phyloP scores from a whole-genome alignment of 2,329 filamentous ascomycete species.

The Penicillium hordei region DNA sequence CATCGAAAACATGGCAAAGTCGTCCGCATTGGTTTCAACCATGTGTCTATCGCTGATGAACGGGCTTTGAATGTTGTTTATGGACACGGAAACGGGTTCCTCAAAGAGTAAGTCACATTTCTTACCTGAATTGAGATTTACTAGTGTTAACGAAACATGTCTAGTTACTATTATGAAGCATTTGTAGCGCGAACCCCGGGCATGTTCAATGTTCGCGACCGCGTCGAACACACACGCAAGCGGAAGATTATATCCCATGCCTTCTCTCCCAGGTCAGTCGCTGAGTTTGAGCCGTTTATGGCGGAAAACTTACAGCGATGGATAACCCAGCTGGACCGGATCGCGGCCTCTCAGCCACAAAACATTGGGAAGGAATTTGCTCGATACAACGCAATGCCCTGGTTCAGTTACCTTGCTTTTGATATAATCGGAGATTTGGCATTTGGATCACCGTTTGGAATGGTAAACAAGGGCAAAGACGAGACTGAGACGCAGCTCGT shows the following conservation, averaged over 20 bases:
- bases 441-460: conserved; percentile 25
- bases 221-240: conserved; percentile 36
- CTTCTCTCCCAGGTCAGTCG: conserved; percentile 34
- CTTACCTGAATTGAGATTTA: no score
- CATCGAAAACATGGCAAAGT: conserved; percentile 32
- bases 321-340: conserved; percentile 21
- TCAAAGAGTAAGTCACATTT: conserved; percentile 23
- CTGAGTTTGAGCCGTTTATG: conserved; percentile 36
- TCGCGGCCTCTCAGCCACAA: conserved; percentile 6
- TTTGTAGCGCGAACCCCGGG: conserved; percentile 36
- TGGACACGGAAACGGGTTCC: conserved; percentile 37
- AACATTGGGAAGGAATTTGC: background rate
- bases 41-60: conserved; percentile 27
- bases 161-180: conserved; percentile 32
- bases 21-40: conserved; percentile 25
- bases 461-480: conserved; percentile 26
- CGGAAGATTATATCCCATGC: conserved; percentile 38
- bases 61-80: conserved; percentile 20
- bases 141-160: background rate
- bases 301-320: conserved; percentile 25
- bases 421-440: conserved; percentile 24
- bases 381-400: conserved; percentile 23
- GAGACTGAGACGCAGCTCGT: conserved; percentile 18
- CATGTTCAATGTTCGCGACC: conserved; percentile 37
- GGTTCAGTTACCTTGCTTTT: conserved; percentile 26